Conservation (phyloP, 768 basidiomycete species). For the Clavulina sp. region DNA sequence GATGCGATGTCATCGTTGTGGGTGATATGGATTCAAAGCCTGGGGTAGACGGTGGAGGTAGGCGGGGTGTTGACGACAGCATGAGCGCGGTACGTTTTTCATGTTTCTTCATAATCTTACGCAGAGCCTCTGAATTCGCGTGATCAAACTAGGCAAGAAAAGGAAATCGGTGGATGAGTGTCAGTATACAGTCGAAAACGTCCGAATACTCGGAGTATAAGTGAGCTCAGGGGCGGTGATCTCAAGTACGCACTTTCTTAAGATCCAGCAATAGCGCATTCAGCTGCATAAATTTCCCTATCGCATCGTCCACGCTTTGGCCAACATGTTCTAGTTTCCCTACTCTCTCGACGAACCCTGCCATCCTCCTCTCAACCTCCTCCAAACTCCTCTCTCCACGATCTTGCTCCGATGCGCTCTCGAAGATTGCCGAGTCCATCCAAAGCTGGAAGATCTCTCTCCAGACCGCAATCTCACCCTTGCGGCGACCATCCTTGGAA, state of each 20-base stretch:
- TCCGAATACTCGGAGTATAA: background rate
- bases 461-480: conserved; percentile 69
- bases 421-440: conserved; percentile 72
- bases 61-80: conserved; percentile 4
- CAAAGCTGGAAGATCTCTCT: conserved; percentile 80
- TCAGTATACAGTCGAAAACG: background rate
- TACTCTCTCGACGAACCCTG: conserved; percentile 43
- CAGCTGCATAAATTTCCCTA: conserved; percentile 55
- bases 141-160: conserved; percentile 40
- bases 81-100: conserved; percentile 66
- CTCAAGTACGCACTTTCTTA: conserved; percentile 3
- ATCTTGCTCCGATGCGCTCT: conserved; percentile 42
- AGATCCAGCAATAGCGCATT: conserved; percentile 32
- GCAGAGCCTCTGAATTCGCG: conserved; percentile 74
- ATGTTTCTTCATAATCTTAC: conserved; percentile 91
- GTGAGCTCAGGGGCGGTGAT: background rate
- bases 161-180: background rate
- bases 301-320: conserved; percentile 38
- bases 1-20: conserved; percentile 15
- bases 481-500: no score
- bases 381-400: conserved; percentile 54
- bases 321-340: conserved; percentile 38
- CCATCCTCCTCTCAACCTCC: conserved; percentile 49
- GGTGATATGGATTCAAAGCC: no score
- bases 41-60: background rate